Evolutionary conservation across 108 stramenopile species (phyloP), one percentile per base, ranked within the genome.

Genomic region (Phaeodactylum tricornutum): DNA sequence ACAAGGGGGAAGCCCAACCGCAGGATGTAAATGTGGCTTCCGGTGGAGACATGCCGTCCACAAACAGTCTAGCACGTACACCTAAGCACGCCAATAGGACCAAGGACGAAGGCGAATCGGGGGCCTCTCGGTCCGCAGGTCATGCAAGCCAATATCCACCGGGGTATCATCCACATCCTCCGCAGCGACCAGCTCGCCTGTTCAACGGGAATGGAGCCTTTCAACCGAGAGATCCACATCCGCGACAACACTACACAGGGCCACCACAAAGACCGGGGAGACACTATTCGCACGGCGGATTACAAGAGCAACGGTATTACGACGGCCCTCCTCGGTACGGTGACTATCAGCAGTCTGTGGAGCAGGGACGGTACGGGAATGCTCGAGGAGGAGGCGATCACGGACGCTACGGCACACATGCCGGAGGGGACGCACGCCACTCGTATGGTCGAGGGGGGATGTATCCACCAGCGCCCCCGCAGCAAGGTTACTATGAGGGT

Each of bases 71-170:
- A 55, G 74, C 63, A n/a, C 50, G 60, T 15, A 75, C 74, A 19
- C 74, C 74, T 16, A 75, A 75, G 39, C 74, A 75, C 51, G 68
- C 74, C 17, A 75, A 75, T 45, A 75, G 69, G 43, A 4, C 46
- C 20, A 34, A 19, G 3, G 15, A 30, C 15, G 64, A 50, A 53
- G 15, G 12, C 15, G 40, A 41, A 19, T 23, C 17, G 29, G 29
- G 17, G 17, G 25, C 17, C 25, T 27, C 39, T 6, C 41, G 14
- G 8, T 2, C 21, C 19, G 19, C 20, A 42, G 26, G 24, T 24
- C 53, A 17, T 47, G 59, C 60, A 22, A 34, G 15, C 17, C 58
- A 57, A 43, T 42, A 32, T 41, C 55, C 59, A 17, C 40, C 53
- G 42, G 43, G n/a, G n/a, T n/a, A n/a, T n/a, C n/a, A n/a, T n/a